Evolutionary conservation across 2,329 filamentous ascomycete species (phyloP).

Genomic region (Huntiella moniliformis): DNA sequence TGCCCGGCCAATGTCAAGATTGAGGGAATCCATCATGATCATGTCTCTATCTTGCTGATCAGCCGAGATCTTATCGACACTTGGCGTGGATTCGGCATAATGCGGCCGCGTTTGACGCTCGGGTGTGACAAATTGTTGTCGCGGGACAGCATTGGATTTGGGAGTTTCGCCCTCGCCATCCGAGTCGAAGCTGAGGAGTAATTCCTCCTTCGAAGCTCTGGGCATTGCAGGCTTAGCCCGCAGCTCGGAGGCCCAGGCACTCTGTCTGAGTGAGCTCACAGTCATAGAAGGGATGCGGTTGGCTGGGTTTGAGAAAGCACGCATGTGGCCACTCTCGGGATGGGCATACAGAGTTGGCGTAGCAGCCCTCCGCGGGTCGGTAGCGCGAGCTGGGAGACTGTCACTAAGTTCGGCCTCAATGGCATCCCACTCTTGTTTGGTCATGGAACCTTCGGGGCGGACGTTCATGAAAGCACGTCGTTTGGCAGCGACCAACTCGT

Average conservation of each 20-base stretch:
- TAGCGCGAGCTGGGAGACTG: neutral
- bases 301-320: neutral
- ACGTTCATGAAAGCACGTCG: neutral
- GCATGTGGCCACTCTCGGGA: neutral
- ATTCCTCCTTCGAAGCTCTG: neutral
- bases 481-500: neutral
- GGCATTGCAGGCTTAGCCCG: neutral
- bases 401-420: constrained; percentile 1
- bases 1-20: neutral
- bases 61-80: too few relatives aligned
- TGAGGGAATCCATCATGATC: neutral
- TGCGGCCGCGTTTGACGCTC: too few relatives aligned
- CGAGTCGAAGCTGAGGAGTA: neutral
- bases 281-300: neutral
- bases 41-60: neutral
- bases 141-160: neutral
- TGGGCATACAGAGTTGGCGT: neutral
- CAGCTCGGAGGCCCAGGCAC: neutral
- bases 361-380: neutral
- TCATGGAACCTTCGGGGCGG: neutral
- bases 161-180: neutral
- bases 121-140: too few relatives aligned
- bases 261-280: neutral
- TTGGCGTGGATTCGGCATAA: too few relatives aligned
- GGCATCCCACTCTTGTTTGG: neutral